A percentile compares a stretch with the other conserved stretches of the same genome.
phyloP scores from a whole-genome alignment of 306 rosid species.

The Trifolium repens region DNA sequence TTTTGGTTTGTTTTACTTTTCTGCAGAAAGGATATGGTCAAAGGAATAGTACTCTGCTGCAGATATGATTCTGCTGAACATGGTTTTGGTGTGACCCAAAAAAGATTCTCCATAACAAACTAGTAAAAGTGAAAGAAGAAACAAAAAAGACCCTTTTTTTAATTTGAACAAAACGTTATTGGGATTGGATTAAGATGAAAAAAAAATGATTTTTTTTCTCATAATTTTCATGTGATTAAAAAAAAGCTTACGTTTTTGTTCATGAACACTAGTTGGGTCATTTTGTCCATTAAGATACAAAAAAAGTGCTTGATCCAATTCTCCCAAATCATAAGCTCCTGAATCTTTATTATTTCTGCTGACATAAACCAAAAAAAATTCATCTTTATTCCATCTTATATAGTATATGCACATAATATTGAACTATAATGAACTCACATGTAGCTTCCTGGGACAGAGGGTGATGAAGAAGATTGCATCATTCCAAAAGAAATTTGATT shows the following conservation, averaged over 20 bases:
- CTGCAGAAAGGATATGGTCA: slow-evolving; percentile 65
- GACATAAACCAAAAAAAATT: slow-evolving; percentile 13
- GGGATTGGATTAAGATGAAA: neutral
- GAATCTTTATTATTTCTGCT: slow-evolving; percentile 76
- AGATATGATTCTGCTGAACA: slow-evolving; percentile 54
- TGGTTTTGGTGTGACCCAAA: slow-evolving; percentile 64
- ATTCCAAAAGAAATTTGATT: slow-evolving; percentile 68
- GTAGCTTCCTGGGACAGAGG: slow-evolving; percentile 65
- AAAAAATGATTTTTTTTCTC: neutral
- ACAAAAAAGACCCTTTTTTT: slow-evolving; percentile 32
- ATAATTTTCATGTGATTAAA: neutral
- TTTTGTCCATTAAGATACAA: slow-evolving; percentile 88
- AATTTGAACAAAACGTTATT: slow-evolving; percentile 18
- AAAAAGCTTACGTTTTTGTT: slow-evolving; percentile 70
- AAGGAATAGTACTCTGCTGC: slow-evolving; percentile 57
- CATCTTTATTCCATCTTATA: neutral
- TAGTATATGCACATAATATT: neutral
- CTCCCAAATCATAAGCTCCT: slow-evolving; percentile 86
- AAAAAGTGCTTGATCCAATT: slow-evolving; percentile 91
- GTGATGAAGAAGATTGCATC: slow-evolving; percentile 74
- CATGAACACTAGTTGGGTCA: slow-evolving; percentile 60
- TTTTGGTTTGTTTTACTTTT: neutral
- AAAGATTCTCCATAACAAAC: slow-evolving; percentile 50
- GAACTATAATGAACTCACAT: slow-evolving; percentile 51
- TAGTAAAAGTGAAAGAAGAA: slow-evolving; percentile 26